Percentiles rank a stretch among this genome's conserved stretches.
These are phyloP conservation scores for Verbascum thapsus DNA, from an alignment of 257 asterid genomes.

Conservation along the genomic window DNA sequence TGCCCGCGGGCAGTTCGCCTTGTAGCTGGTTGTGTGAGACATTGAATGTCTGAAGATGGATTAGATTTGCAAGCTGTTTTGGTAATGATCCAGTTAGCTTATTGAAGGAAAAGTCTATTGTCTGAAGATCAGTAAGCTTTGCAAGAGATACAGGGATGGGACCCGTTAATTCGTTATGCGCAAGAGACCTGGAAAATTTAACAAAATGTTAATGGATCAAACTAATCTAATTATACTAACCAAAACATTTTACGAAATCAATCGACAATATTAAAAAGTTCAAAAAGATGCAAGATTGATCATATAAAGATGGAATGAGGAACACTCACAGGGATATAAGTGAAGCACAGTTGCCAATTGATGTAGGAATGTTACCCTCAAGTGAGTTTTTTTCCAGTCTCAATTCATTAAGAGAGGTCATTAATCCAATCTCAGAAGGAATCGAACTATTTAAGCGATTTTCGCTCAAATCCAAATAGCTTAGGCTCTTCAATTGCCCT, in stretches of 20 bases:
- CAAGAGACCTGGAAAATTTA: constrained; percentile 51
- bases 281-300: constrained; percentile 4
- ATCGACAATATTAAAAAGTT: no score
- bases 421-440: constrained; percentile 65
- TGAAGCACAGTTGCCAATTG: constrained; percentile 50
- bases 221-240: no score
- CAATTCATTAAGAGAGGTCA: constrained; percentile 45
- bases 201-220: background rate
- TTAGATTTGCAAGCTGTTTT: constrained; percentile 65
- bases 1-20: constrained; percentile 74
- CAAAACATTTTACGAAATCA: no score
- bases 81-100: constrained; percentile 64
- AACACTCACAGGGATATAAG: constrained; percentile 61
- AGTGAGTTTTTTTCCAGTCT: constrained; percentile 48
- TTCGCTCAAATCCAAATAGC: constrained; percentile 56
- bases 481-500: constrained; percentile 47
- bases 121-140: constrained; percentile 50
- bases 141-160: constrained; percentile 56
- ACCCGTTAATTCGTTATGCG: constrained; percentile 57
- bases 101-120: constrained; percentile 70
- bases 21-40: constrained; percentile 75
- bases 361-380: constrained; percentile 51
- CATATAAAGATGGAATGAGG: background rate
- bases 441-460: constrained; percentile 61
- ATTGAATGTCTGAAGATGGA: constrained; percentile 55